Percentiles rank a stretch among this genome's conserved stretches.
These are phyloP conservation scores for Heliamphora pulchella DNA, from an alignment of 179 eudicot genomes.

Conservation along the genomic window DNA sequence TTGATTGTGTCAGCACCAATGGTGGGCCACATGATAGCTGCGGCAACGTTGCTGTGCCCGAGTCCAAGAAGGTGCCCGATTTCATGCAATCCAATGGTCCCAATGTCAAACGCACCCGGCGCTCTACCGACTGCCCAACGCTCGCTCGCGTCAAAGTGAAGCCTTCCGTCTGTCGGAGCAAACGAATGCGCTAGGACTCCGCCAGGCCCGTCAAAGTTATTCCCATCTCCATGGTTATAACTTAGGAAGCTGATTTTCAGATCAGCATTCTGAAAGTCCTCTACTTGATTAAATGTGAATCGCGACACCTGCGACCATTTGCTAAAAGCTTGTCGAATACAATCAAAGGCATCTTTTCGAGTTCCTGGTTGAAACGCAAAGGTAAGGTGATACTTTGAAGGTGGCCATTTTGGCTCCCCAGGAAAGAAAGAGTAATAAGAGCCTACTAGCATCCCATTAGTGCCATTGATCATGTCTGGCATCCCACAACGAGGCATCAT, in stretches of 20 bases:
- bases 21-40: slow-evolving; percentile 13
- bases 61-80: slow-evolving; percentile 1
- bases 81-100: slow-evolving; percentile 7
- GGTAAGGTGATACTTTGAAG: slow-evolving; percentile 14
- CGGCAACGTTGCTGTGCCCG: background rate
- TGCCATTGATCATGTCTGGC: slow-evolving; percentile 25
- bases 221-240: background rate
- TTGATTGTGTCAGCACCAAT: background rate
- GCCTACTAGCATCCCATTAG: slow-evolving; percentile 8
- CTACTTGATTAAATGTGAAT: slow-evolving; percentile 22
- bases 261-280: background rate
- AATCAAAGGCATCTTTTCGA: background rate
- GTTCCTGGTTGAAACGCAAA: slow-evolving; percentile 14
- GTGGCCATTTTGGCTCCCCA: slow-evolving; percentile 15
- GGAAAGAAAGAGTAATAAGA: slow-evolving; percentile 12
- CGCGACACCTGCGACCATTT: slow-evolving; percentile 24
- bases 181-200: background rate
- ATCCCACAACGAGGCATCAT: slow-evolving; percentile 31
- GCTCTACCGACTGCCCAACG: background rate
- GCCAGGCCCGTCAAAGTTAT: slow-evolving; percentile 5
- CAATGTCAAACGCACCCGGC: background rate
- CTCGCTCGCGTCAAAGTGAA: slow-evolving; percentile 15
- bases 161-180: background rate
- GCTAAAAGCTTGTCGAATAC: slow-evolving; percentile 15
- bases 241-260: background rate